Evolutionary conservation across 257 asterid species (phyloP), one percentile per base, ranked within the genome.

Genomic region (Solanum piurae): DNA sequence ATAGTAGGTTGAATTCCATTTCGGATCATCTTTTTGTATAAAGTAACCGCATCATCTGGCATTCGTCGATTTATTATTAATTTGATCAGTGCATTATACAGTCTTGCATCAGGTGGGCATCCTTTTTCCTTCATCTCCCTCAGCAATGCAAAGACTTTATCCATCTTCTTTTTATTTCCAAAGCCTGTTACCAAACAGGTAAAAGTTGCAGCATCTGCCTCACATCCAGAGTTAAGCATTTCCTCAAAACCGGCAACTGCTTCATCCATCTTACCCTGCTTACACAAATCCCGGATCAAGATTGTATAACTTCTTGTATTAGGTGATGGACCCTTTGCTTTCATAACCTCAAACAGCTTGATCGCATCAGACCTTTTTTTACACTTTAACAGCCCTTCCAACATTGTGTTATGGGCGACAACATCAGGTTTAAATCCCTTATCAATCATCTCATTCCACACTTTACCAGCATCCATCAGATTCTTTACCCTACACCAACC

Each of bases 401-500:
- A 91, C 99, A 95, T 96, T 33, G 90, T 92, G 90, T 94, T 97
- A 77, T 97, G 99, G 27, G 98, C 96, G 87, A 96, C 91, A 40
- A 92, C 85, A 86, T 96, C 99, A 1, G 98, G 99, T 86, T 93
- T 93, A 86, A 96, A 89, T 3, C 98, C 98, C 25, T 90, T 87
- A 60, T 97, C 98, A 62, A 97, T 93, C 98, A 97, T 95, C 90
- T 34, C 86, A 92, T 97, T 97, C 99, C 99, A 95, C 5, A 91
- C 88, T 93, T 91, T 93, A 72, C 98, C 98, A 9, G 96, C 98
- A 86, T 95, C 98, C 91, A 93, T 88, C 92, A 97, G 87, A 90
- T 97, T 96, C 94, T 91, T 96, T 83, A 93, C 95, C 83, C 87
- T 89, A 87, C 98, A 97, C 98, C 98, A 97, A 75, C 98, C 98